A percentile compares a stretch with the other conserved stretches of the same genome.
Conservation (phyloP, 345 rosid genomes). For the Eucalyptus viminalis region DNA sequence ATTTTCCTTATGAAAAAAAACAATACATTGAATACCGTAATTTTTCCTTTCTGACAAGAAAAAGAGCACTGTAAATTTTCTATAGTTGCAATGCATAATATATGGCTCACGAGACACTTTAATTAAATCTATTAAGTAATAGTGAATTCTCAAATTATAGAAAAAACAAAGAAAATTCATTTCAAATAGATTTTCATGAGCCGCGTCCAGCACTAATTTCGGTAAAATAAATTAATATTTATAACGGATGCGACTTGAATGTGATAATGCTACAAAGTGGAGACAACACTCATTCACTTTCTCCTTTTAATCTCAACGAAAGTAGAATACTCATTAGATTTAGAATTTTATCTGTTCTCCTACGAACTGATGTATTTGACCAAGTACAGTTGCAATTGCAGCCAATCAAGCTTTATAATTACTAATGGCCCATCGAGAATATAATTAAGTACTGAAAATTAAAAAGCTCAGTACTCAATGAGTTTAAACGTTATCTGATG, state of each 20-base stretch:
- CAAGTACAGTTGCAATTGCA: neutral
- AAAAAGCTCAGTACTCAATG: neutral
- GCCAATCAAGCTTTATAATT: neutral
- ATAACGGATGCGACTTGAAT: neutral
- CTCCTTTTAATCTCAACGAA: neutral
- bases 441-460: neutral
- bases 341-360: neutral
- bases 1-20: neutral
- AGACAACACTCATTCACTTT: neutral
- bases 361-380: neutral
- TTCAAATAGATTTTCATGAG: neutral
- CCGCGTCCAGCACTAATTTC: neutral
- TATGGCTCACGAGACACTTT: neutral
- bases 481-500: neutral
- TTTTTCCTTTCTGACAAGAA: neutral
- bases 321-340: neutral
- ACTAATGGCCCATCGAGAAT: neutral
- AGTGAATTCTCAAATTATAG: neutral
- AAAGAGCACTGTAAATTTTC: neutral
- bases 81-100: neutral
- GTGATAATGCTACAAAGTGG: neutral
- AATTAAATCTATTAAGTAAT: neutral
- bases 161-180: neutral
- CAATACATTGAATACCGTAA: neutral
- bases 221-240: neutral